A percentile compares a stretch with the other conserved stretches of the same genome.
phyloP scores from a whole-genome alignment of 768 basidiomycete genomes.

The Cystobasidium ongulense region DNA sequence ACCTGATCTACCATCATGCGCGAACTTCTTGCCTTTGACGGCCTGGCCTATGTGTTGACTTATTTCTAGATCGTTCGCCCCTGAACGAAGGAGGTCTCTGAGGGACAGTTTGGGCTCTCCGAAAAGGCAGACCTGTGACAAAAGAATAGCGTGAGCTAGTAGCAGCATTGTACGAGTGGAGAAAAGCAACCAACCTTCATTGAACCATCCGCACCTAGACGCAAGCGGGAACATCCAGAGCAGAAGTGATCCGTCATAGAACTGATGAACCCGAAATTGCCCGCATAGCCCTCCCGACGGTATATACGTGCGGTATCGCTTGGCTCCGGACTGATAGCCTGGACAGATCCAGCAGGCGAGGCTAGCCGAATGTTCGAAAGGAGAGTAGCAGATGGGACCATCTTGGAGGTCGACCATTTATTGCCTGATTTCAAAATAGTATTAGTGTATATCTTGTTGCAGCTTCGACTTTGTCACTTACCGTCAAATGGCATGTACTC shows the following conservation, averaged over 20 bases:
- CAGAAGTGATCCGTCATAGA: slow-evolving; percentile 94
- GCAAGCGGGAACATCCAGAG: slow-evolving; percentile 69
- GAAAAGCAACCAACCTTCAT: slow-evolving; percentile 57
- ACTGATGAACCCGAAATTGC: slow-evolving; percentile 64
- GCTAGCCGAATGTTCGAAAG: neutral
- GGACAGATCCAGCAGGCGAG: neutral
- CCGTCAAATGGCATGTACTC: slow-evolving; percentile 83
- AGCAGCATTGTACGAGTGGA: neutral
- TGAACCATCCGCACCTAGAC: slow-evolving; percentile 81
- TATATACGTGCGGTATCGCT: slow-evolving; percentile 20
- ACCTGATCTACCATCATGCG: slow-evolving; percentile 41
- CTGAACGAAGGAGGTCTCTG: slow-evolving; percentile 61
- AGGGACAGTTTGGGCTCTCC: slow-evolving; percentile 76
- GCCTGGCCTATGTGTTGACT: slow-evolving; percentile 32
- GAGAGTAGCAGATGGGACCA: neutral
- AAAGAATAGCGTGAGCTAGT: neutral
- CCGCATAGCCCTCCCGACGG: slow-evolving; percentile 18
- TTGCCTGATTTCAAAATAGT: slow-evolving; percentile 1
- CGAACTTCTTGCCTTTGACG: slow-evolving; percentile 38
- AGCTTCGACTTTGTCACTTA: slow-evolving; percentile 49
- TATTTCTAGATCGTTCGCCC: slow-evolving; percentile 59
- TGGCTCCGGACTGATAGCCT: neutral
- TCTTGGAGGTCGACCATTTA: neutral
- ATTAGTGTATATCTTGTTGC: slow-evolving; percentile 54
- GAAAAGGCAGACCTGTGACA: slow-evolving; percentile 70